These are phyloP conservation scores for Populus simonii DNA, from an alignment of 345 rosid species.

Conservation along the genomic window DNA sequence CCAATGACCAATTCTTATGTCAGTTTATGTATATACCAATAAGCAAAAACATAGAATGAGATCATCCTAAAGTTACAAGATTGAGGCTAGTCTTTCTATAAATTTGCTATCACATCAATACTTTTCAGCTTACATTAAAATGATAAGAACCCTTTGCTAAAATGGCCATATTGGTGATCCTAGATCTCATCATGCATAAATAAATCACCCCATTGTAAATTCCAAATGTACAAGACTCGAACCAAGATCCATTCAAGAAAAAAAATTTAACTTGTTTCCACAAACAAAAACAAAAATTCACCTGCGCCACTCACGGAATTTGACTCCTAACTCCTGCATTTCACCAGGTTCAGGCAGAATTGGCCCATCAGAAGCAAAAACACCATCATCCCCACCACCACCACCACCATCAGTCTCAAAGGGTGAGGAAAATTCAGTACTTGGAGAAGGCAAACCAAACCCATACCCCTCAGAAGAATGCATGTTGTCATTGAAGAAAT, in stretches of 20 bases:
- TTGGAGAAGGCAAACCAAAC: slow-evolving; percentile 6
- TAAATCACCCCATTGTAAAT: not conserved
- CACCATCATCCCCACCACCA: not conserved
- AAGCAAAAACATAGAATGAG: not conserved
- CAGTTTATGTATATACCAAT: too few relatives aligned
- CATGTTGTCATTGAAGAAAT: not conserved
- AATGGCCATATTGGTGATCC: not conserved
- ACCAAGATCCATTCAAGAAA: not conserved
- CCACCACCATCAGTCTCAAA: slow-evolving; percentile 1
- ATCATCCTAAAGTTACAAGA: not conserved
- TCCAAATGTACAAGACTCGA: not conserved
- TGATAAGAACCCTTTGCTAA: not conserved
- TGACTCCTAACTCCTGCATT: slow-evolving; percentile 24
- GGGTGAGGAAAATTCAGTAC: slow-evolving; percentile 6
- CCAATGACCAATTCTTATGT: not conserved
- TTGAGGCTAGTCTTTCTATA: not conserved
- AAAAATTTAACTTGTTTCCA: not conserved
- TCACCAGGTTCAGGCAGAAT: slow-evolving; percentile 19
- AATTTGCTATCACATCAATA: too few relatives aligned
- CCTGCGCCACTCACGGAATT: slow-evolving; percentile 33
- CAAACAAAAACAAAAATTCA: not conserved
- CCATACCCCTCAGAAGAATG: slow-evolving; percentile 14
- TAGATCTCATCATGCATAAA: not conserved
- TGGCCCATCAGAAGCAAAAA: slow-evolving; percentile 23
- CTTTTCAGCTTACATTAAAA: too few relatives aligned